phyloP scores from a whole-genome alignment of 1,284 basidiomycete genomes.

The Coniophora puteana region DNA sequence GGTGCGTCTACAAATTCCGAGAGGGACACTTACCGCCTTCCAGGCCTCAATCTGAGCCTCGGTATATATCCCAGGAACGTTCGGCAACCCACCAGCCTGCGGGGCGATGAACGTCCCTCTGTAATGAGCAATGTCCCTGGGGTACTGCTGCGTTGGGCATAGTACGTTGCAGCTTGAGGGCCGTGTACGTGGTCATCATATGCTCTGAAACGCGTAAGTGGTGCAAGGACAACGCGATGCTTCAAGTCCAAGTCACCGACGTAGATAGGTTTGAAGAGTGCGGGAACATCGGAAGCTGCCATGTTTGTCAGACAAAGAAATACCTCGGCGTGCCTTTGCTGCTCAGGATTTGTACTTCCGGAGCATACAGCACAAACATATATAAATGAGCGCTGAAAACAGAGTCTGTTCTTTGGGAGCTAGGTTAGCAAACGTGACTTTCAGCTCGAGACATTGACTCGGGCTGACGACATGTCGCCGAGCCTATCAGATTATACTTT shows the following conservation, averaged over 20 bases:
- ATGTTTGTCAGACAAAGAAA: no score
- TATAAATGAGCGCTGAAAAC: no score
- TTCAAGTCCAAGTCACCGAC: constrained; percentile 23
- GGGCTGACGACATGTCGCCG: no score
- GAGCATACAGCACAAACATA: no score
- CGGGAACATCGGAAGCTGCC: no score
- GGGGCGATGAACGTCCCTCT: constrained; percentile 27
- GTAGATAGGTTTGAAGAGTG: constrained; percentile 25
- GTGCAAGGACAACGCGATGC: constrained; percentile 24
- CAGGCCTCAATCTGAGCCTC: constrained; percentile 27
- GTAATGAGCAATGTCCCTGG: constrained; percentile 23
- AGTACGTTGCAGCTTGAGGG: constrained; percentile 15
- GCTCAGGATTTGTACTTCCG: no score
- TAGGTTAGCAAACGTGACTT: no score
- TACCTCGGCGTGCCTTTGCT: no score
- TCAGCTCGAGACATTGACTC: no score
- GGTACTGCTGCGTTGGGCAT: constrained; percentile 18
- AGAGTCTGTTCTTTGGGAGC: no score
- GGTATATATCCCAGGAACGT: constrained; percentile 29
- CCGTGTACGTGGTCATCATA: constrained; percentile 5
- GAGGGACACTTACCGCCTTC: constrained; percentile 31
- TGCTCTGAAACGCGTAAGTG: constrained; percentile 27
- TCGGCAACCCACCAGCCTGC: constrained; percentile 16
- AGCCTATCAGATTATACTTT: no score
- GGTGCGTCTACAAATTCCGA: constrained; percentile 35